Conservation (phyloP, 805 yeast genomes). For the Saturnispora besseyi region DNA sequence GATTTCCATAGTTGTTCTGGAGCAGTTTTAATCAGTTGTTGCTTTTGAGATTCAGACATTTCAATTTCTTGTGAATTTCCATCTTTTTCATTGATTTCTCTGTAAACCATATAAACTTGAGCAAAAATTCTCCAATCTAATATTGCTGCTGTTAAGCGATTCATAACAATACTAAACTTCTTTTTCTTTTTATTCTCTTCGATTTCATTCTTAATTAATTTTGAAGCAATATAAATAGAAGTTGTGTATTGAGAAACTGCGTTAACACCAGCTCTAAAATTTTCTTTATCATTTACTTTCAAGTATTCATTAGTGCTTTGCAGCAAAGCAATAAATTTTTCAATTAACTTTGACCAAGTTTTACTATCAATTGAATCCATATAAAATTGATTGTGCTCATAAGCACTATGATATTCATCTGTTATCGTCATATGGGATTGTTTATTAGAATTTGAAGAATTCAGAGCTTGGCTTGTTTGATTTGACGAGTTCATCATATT, state of each 20-base stretch:
- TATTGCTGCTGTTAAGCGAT: conserved; percentile 43
- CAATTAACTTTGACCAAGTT: conserved; percentile 50
- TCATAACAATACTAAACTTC: conserved; percentile 41
- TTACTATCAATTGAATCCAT: conserved; percentile 40
- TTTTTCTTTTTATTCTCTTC: conserved; percentile 37
- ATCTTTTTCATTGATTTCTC: background rate
- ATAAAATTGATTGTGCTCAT: conserved; percentile 4
- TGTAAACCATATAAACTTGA: conserved; percentile 40
- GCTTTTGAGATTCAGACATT: background rate
- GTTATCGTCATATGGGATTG: background rate
- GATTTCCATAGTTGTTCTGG: background rate
- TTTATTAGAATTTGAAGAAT: background rate
- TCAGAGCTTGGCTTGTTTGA: background rate
- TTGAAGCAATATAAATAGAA: conserved; percentile 43
- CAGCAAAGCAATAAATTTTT: conserved; percentile 38
- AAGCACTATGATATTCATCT: background rate
- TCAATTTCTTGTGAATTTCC: background rate
- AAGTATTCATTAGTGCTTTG: conserved; percentile 44
- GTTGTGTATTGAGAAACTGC: conserved; percentile 45
- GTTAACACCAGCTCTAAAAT: conserved; percentile 47
- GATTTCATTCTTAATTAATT: conserved; percentile 46
- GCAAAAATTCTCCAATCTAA: conserved; percentile 62
- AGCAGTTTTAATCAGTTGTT: background rate
- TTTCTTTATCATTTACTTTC: conserved; percentile 38
- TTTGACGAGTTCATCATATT: background rate